Percentiles rank a stretch among this genome's conserved stretches.
phyloP scores from a whole-genome alignment of 2,329 filamentous ascomycete species.

The Talaromyces amestolkiae region DNA sequence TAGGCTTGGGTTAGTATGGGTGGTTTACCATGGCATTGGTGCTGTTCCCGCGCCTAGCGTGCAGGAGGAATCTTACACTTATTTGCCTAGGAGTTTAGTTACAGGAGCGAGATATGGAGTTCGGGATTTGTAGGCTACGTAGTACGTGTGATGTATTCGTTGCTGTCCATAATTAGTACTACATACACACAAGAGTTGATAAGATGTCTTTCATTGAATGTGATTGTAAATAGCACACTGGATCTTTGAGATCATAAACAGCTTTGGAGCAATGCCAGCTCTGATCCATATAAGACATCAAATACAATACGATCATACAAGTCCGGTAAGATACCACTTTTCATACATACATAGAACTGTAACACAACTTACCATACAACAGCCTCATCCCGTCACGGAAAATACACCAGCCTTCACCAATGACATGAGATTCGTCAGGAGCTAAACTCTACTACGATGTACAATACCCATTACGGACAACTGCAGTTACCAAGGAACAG shows the following conservation, averaged over 20 bases:
- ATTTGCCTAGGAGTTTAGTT: background rate
- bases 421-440: background rate
- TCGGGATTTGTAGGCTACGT: background rate
- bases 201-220: too few species aligned
- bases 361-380: background rate
- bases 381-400: background rate
- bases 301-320: background rate
- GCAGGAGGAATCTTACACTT: conserved; percentile 6
- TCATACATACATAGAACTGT: background rate
- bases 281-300: background rate
- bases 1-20: conserved; percentile 1
- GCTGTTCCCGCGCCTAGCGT: conserved; percentile 10
- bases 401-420: background rate
- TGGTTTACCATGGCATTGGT: conserved; percentile 15
- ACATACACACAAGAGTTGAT: too few species aligned
- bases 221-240: too few species aligned
- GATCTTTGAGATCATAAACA: background rate
- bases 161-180: too few species aligned
- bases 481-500: background rate
- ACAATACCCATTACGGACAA: background rate
- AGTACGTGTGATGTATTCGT: too few species aligned
- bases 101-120: background rate
- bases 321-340: background rate
- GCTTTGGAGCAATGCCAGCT: background rate
- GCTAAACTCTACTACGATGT: background rate